These are phyloP conservation scores for Plasmodium inui DNA, from an alignment of 169 alveolate genomes.

Conservation along the genomic window DNA sequence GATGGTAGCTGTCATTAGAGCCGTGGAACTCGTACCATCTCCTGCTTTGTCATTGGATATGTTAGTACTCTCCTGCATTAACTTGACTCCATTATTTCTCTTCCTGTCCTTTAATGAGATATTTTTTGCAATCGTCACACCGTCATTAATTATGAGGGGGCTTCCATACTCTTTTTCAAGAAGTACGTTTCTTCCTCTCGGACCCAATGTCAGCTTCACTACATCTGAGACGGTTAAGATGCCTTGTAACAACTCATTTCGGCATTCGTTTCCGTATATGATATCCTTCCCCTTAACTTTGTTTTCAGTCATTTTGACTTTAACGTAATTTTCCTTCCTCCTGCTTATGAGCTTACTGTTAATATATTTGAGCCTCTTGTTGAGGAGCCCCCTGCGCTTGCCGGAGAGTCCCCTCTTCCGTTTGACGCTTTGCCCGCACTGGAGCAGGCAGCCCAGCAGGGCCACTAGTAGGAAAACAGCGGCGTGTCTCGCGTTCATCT, in stretches of 20 bases:
- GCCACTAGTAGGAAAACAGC: neutral
- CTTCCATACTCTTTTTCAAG: constrained; percentile 91
- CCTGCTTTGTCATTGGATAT: constrained; percentile 93
- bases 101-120: constrained; percentile 88
- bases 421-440: constrained; percentile 3
- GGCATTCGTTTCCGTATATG: constrained; percentile 86
- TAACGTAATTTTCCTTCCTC: constrained; percentile 67
- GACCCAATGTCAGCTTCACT: constrained; percentile 91
- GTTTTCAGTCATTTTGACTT: constrained; percentile 51
- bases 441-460: neutral
- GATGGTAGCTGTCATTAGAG: constrained; percentile 90
- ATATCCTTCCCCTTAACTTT: constrained; percentile 80
- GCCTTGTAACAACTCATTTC: constrained; percentile 87
- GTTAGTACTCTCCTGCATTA: constrained; percentile 91
- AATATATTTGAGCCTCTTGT: constrained; percentile 30
- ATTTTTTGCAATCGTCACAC: constrained; percentile 92
- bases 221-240: constrained; percentile 88
- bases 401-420: neutral
- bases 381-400: constrained; percentile 9
- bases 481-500: neutral
- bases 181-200: constrained; percentile 91
- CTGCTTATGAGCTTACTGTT: constrained; percentile 66
- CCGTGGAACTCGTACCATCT: constrained; percentile 93
- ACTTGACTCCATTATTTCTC: constrained; percentile 91
- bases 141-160: constrained; percentile 91